Percentiles rank a stretch among this genome's conserved stretches.
phyloP scores from a whole-genome alignment of 306 rosid genomes.

The Cicer bijugum region DNA sequence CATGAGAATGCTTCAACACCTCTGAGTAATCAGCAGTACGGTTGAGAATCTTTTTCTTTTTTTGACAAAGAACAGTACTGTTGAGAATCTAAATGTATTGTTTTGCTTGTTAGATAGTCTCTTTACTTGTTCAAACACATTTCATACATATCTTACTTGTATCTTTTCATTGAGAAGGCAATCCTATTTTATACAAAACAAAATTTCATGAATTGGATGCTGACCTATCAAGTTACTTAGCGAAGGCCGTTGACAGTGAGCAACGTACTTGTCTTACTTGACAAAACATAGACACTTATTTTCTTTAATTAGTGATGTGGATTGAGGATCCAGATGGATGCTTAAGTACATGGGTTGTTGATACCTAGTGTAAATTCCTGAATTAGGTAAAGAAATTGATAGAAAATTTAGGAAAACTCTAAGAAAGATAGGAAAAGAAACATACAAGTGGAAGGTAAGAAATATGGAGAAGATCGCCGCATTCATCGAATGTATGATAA shows the following conservation, averaged over 20 bases:
- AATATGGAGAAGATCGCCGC: no score
- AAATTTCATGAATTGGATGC: constrained; percentile 9
- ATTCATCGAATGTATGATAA: no score
- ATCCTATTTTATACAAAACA: not conserved
- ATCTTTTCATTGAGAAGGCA: constrained; percentile 5
- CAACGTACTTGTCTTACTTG: not conserved
- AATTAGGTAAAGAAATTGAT: no score
- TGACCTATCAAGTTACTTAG: constrained; percentile 14
- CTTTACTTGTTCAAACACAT: constrained; percentile 1
- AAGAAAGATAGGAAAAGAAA: no score
- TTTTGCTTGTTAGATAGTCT: constrained; percentile 2
- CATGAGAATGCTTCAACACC: constrained; percentile 19
- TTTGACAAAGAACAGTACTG: not conserved
- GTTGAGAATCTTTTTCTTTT: not conserved
- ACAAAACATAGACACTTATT: not conserved
- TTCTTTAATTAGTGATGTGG: not conserved
- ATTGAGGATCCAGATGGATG: no score
- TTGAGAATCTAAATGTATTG: not conserved
- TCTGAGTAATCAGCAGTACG: constrained; percentile 32
- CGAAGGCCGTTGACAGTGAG: not conserved
- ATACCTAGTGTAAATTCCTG: no score
- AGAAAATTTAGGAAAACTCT: no score
- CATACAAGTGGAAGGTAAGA: no score
- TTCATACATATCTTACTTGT: not conserved
- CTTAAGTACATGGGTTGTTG: no score